A percentile compares a stretch with the other conserved stretches of the same genome.
Conservation (phyloP, 225 moss, liverwort and hornwort genomes). For the Neckera pumila region DNA sequence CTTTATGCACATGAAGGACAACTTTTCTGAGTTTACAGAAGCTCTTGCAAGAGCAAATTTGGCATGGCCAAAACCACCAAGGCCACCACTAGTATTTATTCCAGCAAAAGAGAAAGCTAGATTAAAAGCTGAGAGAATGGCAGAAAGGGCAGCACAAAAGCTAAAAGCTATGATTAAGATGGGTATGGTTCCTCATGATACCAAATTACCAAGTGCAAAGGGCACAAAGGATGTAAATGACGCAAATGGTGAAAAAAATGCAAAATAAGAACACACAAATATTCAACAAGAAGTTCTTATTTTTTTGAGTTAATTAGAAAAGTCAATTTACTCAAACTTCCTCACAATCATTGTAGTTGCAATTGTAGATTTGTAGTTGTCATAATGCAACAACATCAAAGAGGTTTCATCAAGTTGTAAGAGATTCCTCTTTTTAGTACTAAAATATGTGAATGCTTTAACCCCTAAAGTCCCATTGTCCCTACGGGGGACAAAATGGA, state of each 20-base stretch:
- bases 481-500: too few relatives aligned
- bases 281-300: too few relatives aligned
- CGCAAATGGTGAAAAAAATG: not conserved
- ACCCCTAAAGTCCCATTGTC: too few relatives aligned
- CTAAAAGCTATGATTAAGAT: constrained; percentile 5
- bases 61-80: constrained; percentile 13
- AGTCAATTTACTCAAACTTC: not conserved
- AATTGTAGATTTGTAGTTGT: not conserved
- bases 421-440: not conserved
- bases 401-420: not conserved
- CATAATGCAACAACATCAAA: not conserved
- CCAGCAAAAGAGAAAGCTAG: constrained; percentile 7
- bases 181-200: not conserved
- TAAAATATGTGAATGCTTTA: not conserved
- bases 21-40: not conserved
- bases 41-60: not conserved
- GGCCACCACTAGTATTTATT: not conserved
- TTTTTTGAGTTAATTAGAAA: too few relatives aligned
- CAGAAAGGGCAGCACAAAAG: not conserved
- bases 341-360: not conserved
- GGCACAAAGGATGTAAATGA: not conserved
- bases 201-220: not conserved
- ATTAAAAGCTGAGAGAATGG: constrained; percentile 2
- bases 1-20: not conserved
- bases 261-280: not conserved